Base-by-base conservation (phyloP, 2,329 filamentous ascomycete genomes). In the Purpureocillium lavendulum region DNA sequence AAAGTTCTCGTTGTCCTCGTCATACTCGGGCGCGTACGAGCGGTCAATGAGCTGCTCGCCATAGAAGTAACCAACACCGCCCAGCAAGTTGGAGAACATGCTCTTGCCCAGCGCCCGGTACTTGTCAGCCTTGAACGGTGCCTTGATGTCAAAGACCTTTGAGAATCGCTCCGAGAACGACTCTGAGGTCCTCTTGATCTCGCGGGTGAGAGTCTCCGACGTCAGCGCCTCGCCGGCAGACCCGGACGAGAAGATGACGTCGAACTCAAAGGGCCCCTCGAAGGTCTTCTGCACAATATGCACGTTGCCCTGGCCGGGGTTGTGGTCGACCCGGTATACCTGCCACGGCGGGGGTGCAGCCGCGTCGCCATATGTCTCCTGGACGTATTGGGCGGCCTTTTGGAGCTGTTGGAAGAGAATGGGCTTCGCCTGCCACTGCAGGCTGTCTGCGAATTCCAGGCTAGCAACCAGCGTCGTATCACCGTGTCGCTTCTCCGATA, bases 41-140 rank as follows among this genome's bases (percentile, higher is more conserved):
- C 88, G 82, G 57, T 98, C 92, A 38, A 95, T 85, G 16, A 96
- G 66, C 28, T 87, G 83, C 42, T 92, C 75, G 31, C 92, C 92
- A 54, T 94, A 77, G 66, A 98, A 98, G 64, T 94, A 97, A 8
- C 92, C 92, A 51, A 97, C 87, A 35, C 92, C 92, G 40, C 92
- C 92, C 29, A 95, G 73, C 28, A 98, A 69, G 59, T 97, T 98
- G 2, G 90, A 96, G 50, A 98, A 85, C 71, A 98, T 84, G 47
- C 83, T 89, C 59, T 87, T 85, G 46, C 82, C 87, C 59, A 97
- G 96, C 41, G 72, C 73, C 35, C 77, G 70, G 57, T 94, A 92
- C 53, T 86, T 79, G 3, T 77, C 71, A 4, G 75, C 72, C 14
- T 76, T 67, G 60, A 92, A 98, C 0, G 92, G 90, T 1, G 80